Evolutionary conservation across 371 early-diverging fungal genomes (phyloP).

Genomic region (Mucor racemosus): DNA sequence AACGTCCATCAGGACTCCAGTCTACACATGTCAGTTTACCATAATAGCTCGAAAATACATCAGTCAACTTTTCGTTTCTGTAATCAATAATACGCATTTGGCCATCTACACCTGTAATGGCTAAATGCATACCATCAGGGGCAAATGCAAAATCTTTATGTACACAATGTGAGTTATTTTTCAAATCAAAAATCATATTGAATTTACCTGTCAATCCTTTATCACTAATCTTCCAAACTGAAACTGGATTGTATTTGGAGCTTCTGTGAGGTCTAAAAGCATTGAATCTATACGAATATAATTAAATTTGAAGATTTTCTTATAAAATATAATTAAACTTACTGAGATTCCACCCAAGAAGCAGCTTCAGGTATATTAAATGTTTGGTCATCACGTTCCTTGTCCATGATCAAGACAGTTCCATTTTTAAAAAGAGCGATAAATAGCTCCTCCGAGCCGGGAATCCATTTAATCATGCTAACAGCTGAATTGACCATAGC

Average conservation of each 20-base stretch:
- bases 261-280: slow-evolving; percentile 57
- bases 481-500: slow-evolving; percentile 71
- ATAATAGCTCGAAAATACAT: slow-evolving; percentile 80
- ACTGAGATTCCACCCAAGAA: slow-evolving; percentile 34
- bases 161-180: not conserved
- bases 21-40: slow-evolving; percentile 85
- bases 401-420: slow-evolving; percentile 81
- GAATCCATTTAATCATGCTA: slow-evolving; percentile 88
- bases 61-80: slow-evolving; percentile 68
- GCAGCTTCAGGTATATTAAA: slow-evolving; percentile 48
- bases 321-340: not conserved
- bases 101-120: slow-evolving; percentile 81
- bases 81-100: slow-evolving; percentile 78
- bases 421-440: slow-evolving; percentile 83
- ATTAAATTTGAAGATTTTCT: too few relatives aligned
- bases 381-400: slow-evolving; percentile 79
- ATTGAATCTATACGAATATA: slow-evolving; percentile 49
- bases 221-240: slow-evolving; percentile 73
- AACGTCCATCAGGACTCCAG: slow-evolving; percentile 94
- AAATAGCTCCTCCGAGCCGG: slow-evolving; percentile 85
- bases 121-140: slow-evolving; percentile 84
- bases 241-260: slow-evolving; percentile 74
- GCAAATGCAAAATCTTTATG: slow-evolving; percentile 80
- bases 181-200: not conserved
- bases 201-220: slow-evolving; percentile 70